Evolutionary conservation across 2,329 filamentous ascomycete species (phyloP).

Genomic region (Elsinoe fawcettii): DNA sequence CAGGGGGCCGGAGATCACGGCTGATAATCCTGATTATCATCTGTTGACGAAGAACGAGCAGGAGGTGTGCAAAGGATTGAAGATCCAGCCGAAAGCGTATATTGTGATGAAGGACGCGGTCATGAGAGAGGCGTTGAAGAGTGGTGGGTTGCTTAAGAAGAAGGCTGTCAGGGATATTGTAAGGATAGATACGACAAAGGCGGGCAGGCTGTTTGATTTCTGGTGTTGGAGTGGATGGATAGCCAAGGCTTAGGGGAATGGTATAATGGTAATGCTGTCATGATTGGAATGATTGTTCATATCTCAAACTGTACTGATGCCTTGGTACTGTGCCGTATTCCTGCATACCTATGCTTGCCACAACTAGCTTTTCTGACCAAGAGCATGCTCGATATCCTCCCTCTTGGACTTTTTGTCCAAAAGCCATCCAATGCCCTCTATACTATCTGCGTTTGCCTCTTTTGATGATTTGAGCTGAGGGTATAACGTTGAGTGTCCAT

Average conservation of each 20-base stretch:
- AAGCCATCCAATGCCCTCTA: slow-evolving; percentile 32
- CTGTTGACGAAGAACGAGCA: slow-evolving; percentile 76
- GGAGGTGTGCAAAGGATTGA: slow-evolving; percentile 75
- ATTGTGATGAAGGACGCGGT: slow-evolving; percentile 88
- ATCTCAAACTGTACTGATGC: no score
- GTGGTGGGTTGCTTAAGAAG: slow-evolving; percentile 82
- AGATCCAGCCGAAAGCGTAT: slow-evolving; percentile 89
- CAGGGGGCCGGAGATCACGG: slow-evolving; percentile 58
- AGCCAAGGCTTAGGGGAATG: slow-evolving; percentile 56
- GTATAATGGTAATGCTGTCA: background rate
- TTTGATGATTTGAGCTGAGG: slow-evolving; percentile 25
- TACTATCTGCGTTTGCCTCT: slow-evolving; percentile 25
- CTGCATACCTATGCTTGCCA: background rate
- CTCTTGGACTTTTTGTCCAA: slow-evolving; percentile 21
- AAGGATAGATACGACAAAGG: slow-evolving; percentile 74
- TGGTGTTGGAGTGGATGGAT: slow-evolving; percentile 92
- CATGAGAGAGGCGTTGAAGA: slow-evolving; percentile 83
- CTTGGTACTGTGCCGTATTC: no score
- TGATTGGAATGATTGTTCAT: background rate
- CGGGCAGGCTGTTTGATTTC: slow-evolving; percentile 83
- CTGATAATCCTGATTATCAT: slow-evolving; percentile 75
- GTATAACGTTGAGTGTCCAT: slow-evolving; percentile 34
- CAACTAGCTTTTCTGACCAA: background rate
- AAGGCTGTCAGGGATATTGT: slow-evolving; percentile 86
- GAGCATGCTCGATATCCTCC: background rate